Base-by-base conservation (phyloP, 306 rosid genomes). In the Senna tora region DNA sequence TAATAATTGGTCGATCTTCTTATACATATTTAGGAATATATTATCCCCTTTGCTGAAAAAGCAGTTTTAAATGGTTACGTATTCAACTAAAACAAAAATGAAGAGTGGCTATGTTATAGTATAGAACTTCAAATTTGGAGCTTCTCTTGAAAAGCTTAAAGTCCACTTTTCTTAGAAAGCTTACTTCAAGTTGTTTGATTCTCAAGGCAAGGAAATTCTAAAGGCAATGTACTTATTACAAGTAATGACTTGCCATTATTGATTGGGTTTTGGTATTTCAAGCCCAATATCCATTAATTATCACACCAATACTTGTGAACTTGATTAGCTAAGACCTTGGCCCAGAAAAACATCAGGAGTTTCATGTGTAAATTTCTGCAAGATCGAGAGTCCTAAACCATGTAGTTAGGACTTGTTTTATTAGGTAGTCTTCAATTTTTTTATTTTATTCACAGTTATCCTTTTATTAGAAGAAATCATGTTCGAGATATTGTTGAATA, bases 151-250 rank as follows among this genome's bases (percentile, higher is more conserved):
- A 16, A 25, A 17, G 38, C 47, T 53, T 25, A 46, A 52, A 52
- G 20, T 22, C 52, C 16, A 8, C 36, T 28, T 61, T 25, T 14
- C 19, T 1, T 60, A 25, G 32, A 61, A 36, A 33, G 32, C 2
- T 61, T 12, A 19, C 45, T 56, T 21, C 2, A 59, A 39, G 5
- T 73, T 5, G 52, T 50, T 61, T 56, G 75, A 60, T 47, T 49
- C 16, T 32, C 10, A 45, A 71, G 36, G 38, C 38, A 72, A 58
- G 34, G 6, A 32, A 33, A 19, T 43, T 34, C 42, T 9, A 32
- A 45, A 33, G 38, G 25, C 25, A 49, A 19, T 11, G 34, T 9
- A 55, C 25, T 54, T 69, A 11, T 9, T 25, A 7, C 45, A 70
- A 41, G 51, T 36, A 36, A 68, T 51, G 61, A 68, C 19, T 47